These are phyloP conservation scores for Cladophialophora bantiana DNA, from an alignment of 2,329 filamentous ascomycete species.

Conservation along the genomic window DNA sequence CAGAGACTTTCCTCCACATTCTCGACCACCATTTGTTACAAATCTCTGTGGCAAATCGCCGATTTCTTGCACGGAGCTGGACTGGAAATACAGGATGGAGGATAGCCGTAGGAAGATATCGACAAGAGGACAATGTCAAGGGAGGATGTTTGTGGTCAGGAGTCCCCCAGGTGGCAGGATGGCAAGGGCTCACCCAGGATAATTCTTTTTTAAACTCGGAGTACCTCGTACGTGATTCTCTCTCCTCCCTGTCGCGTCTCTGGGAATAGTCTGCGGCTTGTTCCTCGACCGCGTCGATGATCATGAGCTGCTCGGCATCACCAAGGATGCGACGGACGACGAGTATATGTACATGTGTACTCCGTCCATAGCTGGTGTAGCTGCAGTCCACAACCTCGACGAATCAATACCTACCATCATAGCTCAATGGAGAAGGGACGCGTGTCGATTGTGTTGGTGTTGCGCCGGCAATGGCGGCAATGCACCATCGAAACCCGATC, in stretches of 20 bases:
- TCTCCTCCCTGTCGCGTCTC: too few species aligned
- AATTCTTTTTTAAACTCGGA: too few species aligned
- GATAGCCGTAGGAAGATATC: background rate
- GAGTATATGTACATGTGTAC: background rate
- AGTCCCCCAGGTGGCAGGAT: background rate
- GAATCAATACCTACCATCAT: background rate
- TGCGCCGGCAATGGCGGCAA: conserved; percentile 22
- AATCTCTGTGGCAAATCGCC: conserved; percentile 30
- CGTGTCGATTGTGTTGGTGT: conserved; percentile 23
- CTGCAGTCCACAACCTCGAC: background rate
- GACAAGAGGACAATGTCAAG: background rate
- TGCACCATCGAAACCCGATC: conserved; percentile 23
- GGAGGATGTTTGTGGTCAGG: background rate
- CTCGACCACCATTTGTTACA: conserved; percentile 27
- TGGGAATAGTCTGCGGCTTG: too few species aligned
- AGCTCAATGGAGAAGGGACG: conserved; percentile 23
- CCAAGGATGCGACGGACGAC: background rate
- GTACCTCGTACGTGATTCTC: too few species aligned
- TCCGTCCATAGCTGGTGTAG: background rate
- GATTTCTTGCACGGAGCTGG: background rate
- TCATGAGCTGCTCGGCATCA: background rate
- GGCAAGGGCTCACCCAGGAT: background rate
- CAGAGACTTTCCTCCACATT: conserved; percentile 22
- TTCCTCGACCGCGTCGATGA: too few species aligned
- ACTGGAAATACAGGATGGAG: background rate